phyloP scores from a whole-genome alignment of 2,329 filamentous ascomycete genomes.

The Pseudogymnoascus sp. region DNA sequence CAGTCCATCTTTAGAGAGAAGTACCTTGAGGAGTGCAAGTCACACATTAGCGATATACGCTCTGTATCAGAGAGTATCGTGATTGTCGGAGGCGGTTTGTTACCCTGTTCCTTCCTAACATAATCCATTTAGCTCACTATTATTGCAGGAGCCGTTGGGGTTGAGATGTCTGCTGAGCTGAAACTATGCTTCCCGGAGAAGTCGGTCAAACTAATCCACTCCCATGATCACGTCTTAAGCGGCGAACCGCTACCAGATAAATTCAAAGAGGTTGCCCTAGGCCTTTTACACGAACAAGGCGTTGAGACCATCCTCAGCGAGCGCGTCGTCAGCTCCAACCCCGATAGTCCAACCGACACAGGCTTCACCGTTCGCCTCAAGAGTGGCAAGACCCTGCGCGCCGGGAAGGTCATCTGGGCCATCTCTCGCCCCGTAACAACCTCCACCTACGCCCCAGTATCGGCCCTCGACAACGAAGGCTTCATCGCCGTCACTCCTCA shows the following conservation, averaged over 20 bases:
- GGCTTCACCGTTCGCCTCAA: conserved; percentile 41
- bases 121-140: background rate
- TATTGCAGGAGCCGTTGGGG: conserved; percentile 59
- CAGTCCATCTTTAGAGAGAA: conserved; percentile 51
- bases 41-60: conserved; percentile 48
- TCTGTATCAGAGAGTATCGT: conserved; percentile 51
- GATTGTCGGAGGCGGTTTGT: conserved; percentile 60
- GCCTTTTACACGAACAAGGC: conserved; percentile 50
- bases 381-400: conserved; percentile 49
- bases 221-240: conserved; percentile 59
- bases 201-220: conserved; percentile 67
- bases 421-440: conserved; percentile 55
- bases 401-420: conserved; percentile 61
- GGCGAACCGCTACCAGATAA: conserved; percentile 63
- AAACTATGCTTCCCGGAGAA: conserved; percentile 56
- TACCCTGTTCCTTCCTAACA: background rate
- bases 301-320: conserved; percentile 57
- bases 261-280: conserved; percentile 53
- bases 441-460: conserved; percentile 51
- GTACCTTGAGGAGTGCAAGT: conserved; percentile 53
- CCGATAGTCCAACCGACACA: conserved; percentile 34
- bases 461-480: conserved; percentile 52
- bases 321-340: conserved; percentile 42
- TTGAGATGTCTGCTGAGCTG: conserved; percentile 74
- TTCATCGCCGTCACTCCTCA: conserved; percentile 54